These are phyloP conservation scores for Solanum hybrid DNA, from an alignment of 305 asterid genomes.

Conservation along the genomic window DNA sequence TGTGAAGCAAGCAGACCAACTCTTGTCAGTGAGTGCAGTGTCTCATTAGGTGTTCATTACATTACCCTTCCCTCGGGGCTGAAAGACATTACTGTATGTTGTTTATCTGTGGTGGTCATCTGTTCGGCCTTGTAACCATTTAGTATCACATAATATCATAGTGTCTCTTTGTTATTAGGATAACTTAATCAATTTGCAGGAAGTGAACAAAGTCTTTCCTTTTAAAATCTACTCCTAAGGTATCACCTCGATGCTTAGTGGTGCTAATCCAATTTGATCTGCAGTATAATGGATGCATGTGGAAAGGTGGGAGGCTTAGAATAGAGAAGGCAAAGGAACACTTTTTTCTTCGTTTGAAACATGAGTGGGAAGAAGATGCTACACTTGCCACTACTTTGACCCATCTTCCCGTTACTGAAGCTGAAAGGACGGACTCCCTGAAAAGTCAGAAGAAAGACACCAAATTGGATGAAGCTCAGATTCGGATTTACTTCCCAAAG, in stretches of 20 bases:
- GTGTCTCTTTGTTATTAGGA: background rate
- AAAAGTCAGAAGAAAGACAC: conserved; percentile 25
- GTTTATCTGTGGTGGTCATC: background rate
- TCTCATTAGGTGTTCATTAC: background rate
- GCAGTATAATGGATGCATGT: conserved; percentile 89
- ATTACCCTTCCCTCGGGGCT: background rate
- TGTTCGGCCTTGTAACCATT: background rate
- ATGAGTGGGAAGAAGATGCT: conserved; percentile 70
- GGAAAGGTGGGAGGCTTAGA: conserved; percentile 83
- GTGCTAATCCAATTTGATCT: conserved; percentile 2
- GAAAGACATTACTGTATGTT: background rate
- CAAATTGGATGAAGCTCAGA: conserved; percentile 44
- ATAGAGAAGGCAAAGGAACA: conserved; percentile 88
- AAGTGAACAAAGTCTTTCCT: background rate
- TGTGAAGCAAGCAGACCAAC: background rate
- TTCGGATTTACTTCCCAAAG: conserved; percentile 64
- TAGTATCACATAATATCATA: background rate
- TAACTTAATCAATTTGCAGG: background rate
- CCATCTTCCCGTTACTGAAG: conserved; percentile 16
- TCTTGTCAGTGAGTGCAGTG: background rate
- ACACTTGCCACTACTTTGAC: conserved; percentile 24
- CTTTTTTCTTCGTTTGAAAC: conserved; percentile 41
- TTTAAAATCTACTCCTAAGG: background rate
- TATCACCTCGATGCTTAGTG: background rate
- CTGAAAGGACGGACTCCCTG: conserved; percentile 18